Conservation (phyloP, 2,329 filamentous ascomycete species). For the Arthrobotrys iridis region DNA sequence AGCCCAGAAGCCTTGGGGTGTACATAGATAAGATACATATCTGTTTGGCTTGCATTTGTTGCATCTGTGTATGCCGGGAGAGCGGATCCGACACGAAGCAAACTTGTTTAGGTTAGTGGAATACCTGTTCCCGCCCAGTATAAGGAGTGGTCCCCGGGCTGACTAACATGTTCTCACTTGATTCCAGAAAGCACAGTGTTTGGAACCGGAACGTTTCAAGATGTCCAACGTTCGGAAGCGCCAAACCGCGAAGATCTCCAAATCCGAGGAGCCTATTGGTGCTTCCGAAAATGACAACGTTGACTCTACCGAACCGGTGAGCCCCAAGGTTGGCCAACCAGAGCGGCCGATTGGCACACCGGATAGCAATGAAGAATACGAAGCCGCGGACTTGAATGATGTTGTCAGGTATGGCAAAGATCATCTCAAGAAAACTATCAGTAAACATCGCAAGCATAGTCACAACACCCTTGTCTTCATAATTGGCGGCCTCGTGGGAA, state of each 20-base stretch:
- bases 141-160: conserved; percentile 2
- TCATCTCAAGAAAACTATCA: conserved; percentile 17
- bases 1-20: neutral
- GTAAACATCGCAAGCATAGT: conserved; percentile 42
- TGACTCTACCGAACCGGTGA: conserved; percentile 8
- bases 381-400: conserved; percentile 36
- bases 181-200: conserved; percentile 6
- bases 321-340: conserved; percentile 22
- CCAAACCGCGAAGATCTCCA: conserved; percentile 49
- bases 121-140: conserved; percentile 5
- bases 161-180: conserved; percentile 3
- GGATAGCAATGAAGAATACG: conserved; percentile 21
- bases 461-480: conserved; percentile 70
- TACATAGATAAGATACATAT: conserved; percentile 30
- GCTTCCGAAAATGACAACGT: conserved; percentile 32
- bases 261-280: conserved; percentile 44
- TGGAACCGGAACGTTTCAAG: conserved; percentile 28
- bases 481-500: conserved; percentile 87
- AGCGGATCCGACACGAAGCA: conserved; percentile 20
- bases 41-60: conserved; percentile 4
- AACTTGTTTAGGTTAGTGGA: conserved; percentile 7
- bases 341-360: conserved; percentile 6
- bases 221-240: conserved; percentile 53
- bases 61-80: conserved; percentile 21
- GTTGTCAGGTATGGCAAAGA: conserved; percentile 39